A percentile compares a stretch with the other conserved stretches of the same genome.
Evolutionary conservation across 306 rosid species (phyloP).

Genomic region (Vigna trinervia): DNA sequence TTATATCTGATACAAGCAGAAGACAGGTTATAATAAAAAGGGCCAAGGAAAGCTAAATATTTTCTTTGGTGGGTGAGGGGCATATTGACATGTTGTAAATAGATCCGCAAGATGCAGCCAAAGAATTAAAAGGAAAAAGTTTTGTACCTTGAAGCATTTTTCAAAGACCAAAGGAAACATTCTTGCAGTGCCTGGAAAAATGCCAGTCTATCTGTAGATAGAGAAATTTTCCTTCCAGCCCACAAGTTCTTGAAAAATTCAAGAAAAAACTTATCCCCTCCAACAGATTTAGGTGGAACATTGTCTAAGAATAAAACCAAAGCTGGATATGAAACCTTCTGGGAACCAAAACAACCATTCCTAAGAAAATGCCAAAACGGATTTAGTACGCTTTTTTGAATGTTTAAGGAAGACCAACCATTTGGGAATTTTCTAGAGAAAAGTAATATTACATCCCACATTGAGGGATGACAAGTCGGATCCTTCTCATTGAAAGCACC

Average conservation of each 20-base stretch:
- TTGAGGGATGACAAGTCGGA: conserved; percentile 80
- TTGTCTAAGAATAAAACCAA: conserved; percentile 75
- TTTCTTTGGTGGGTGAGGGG: conserved; percentile 3
- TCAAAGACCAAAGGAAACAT: conserved; percentile 85
- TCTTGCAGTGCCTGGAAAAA: conserved; percentile 85
- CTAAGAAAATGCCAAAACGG: conserved; percentile 87
- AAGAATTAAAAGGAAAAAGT: conserved; percentile 35
- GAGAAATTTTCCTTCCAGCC: conserved; percentile 71
- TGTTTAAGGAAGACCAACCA: conserved; percentile 77
- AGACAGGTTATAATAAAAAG: conserved; percentile 38
- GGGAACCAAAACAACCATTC: conserved; percentile 95
- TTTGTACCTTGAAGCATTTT: conserved; percentile 77
- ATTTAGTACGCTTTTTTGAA: conserved; percentile 76
- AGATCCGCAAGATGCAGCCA: conserved; percentile 14
- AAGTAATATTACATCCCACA: conserved; percentile 90
- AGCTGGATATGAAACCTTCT: conserved; percentile 82
- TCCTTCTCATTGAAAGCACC: conserved; percentile 95
- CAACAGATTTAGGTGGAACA: conserved; percentile 71
- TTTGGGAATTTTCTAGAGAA: conserved; percentile 81
- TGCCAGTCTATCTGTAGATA: conserved; percentile 64
- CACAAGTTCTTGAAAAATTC: conserved; percentile 83
- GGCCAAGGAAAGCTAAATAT: conserved; percentile 23
- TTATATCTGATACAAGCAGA: conserved; percentile 65
- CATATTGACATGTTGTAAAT: conserved; percentile 30
- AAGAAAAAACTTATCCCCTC: conserved; percentile 72